Conservation (phyloP, 495 filamentous ascomycete species). For the Penicillium roqueforti region DNA sequence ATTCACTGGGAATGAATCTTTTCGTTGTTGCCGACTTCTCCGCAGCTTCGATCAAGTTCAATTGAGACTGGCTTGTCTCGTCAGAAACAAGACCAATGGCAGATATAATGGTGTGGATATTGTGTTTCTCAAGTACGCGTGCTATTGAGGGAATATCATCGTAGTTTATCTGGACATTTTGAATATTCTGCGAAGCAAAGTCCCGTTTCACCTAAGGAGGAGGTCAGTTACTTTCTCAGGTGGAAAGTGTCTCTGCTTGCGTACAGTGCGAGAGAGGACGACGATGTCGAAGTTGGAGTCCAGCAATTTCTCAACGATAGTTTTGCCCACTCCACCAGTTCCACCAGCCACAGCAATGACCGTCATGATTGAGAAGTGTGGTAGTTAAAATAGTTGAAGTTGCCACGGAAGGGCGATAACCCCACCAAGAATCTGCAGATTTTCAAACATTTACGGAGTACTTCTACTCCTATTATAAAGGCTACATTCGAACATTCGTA, state of each 20-base stretch:
- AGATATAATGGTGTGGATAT: conserved; percentile 51
- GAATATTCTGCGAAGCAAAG: conserved; percentile 2
- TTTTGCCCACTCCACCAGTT: conserved; percentile 48
- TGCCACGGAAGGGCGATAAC: not conserved
- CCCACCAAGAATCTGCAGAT: not conserved
- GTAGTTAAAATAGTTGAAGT: not conserved
- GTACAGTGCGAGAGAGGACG: conserved; percentile 38
- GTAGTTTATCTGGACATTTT: conserved; percentile 40
- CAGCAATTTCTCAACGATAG: conserved; percentile 45
- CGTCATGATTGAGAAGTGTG: conserved; percentile 21
- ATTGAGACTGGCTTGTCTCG: conserved; percentile 32
- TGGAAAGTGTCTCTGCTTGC: not conserved
- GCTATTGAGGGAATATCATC: conserved; percentile 32
- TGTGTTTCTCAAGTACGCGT: conserved; percentile 41
- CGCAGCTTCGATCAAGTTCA: conserved; percentile 49
- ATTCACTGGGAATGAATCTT: conserved; percentile 50
- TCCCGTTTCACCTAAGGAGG: conserved; percentile 7
- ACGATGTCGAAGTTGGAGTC: conserved; percentile 39
- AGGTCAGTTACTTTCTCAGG: conserved; percentile 20
- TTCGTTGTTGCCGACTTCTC: conserved; percentile 40
- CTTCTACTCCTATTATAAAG: too few relatives aligned
- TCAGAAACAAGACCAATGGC: conserved; percentile 36
- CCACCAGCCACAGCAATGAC: conserved; percentile 53
- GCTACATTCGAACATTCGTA: too few relatives aligned
- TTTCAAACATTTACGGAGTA: not conserved